Evolutionary conservation across 2,329 filamentous ascomycete species (phyloP), one percentile per base, ranked within the genome.

Genomic region (Colletotrichum simmondsii): DNA sequence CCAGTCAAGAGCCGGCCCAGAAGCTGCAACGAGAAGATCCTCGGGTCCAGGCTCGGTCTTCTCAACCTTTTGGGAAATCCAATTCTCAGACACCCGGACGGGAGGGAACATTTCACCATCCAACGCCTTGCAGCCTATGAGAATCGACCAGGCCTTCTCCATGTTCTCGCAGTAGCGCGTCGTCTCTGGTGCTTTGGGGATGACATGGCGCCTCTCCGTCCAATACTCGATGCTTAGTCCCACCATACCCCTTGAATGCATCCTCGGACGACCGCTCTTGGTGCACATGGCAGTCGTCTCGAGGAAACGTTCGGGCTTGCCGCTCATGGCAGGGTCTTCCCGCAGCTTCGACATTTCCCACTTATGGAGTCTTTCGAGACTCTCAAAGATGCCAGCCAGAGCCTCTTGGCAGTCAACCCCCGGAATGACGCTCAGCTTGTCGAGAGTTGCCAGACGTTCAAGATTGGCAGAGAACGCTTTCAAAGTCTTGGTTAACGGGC

Each of bases 161-260:
- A 78, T 79, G 7, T 85, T 80, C 30, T 83, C 80, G 37, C 82
- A 81, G 35, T 83, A 80, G 12, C 79, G 77, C 22, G 84, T 79
- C 37, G 84, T 80, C 22, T 81, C 79, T 59, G 81, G 80, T 59
- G 76, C 81, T 2, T 77, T 79, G 6, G 81, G 80, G 3, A 79
- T 82, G 19, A 90, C 80, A 59, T 88, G 85, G 59, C 89, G 86
- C 68, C 86, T 84, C 76, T 92, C 88, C 80, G 90, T 92, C 94
- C 94, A 97, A 80, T 96, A 97, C 75, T 95, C 92, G 52, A 97
- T 77, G 61, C 89, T 90, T 68, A 96, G 83, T 1, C 94, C 94
- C 30, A 96, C 84, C 62, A 88, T 89, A 26, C 88, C 87, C 63
- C 90, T 86, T 16, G 88, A 87, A 81, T 97, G 93, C 88, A 96